Conservation (phyloP, 2,329 filamentous ascomycete genomes). For the Calonectria hawksworthii region DNA sequence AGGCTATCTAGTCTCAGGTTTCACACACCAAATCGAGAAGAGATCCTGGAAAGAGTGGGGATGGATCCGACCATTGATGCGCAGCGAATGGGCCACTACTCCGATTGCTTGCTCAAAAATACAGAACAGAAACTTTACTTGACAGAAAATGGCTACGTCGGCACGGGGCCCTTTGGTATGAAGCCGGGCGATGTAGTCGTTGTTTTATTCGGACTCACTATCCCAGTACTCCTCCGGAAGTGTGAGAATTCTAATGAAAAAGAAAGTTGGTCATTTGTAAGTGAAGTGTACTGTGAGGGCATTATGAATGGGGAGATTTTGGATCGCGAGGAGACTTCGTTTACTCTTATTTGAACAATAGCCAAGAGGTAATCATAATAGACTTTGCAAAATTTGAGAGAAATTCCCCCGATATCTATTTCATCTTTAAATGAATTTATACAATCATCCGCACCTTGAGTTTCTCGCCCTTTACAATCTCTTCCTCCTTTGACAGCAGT, state of each 20-base stretch:
- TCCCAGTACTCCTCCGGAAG: conserved; percentile 46
- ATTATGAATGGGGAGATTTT: conserved; percentile 51
- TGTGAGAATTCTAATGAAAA: not conserved
- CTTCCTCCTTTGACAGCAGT: conserved; percentile 55
- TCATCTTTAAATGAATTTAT: not conserved
- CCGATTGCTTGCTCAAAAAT: conserved; percentile 35
- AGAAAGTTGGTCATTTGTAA: conserved; percentile 44
- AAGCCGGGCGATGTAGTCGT: conserved; percentile 44
- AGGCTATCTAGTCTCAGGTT: not conserved
- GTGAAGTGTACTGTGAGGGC: conserved; percentile 52
- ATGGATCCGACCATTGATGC: conserved; percentile 24
- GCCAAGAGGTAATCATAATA: not conserved
- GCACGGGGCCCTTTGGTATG: conserved; percentile 45
- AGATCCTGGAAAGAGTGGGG: conserved; percentile 17
- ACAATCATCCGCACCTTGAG: conserved; percentile 21
- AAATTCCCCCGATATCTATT: not conserved
- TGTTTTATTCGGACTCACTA: conserved; percentile 47
- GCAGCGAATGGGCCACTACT: conserved; percentile 24
- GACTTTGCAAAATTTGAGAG: not conserved
- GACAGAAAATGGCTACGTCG: conserved; percentile 47
- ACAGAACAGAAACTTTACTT: conserved; percentile 42
- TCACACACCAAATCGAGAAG: not conserved
- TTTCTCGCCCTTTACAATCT: conserved; percentile 51
- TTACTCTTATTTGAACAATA: conserved; percentile 16
- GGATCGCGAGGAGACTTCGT: not conserved